These are phyloP conservation scores for Collariella sp. DNA, from an alignment of 495 filamentous ascomycete genomes.

Conservation along the genomic window DNA sequence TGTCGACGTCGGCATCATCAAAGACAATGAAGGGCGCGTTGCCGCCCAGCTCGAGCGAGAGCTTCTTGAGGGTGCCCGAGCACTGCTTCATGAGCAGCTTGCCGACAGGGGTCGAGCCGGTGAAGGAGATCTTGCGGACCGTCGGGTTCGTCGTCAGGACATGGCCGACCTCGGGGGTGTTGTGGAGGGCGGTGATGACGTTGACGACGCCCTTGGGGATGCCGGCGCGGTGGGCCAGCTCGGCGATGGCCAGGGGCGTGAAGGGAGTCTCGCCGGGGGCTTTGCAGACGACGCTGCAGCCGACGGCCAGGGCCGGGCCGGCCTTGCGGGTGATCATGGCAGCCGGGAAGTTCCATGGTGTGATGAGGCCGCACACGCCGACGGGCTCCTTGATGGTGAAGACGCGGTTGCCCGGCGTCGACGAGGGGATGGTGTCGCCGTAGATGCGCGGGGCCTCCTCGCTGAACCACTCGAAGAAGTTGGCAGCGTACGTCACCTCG, in stretches of 20 bases:
- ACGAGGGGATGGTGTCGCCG: constrained; percentile 68
- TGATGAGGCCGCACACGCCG: constrained; percentile 90
- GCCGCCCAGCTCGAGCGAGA: constrained; percentile 80
- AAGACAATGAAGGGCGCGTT: constrained; percentile 94
- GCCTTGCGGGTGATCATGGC: constrained; percentile 91
- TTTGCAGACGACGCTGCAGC: constrained; percentile 79
- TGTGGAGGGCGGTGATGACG: constrained; percentile 61
- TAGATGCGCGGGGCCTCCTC: constrained; percentile 67
- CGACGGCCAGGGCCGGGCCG: constrained; percentile 64
- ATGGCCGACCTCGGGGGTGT: constrained; percentile 66
- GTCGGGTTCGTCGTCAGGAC: constrained; percentile 60
- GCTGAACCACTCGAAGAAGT: constrained; percentile 76
- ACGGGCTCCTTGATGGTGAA: constrained; percentile 78
- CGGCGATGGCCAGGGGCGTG: constrained; percentile 71
- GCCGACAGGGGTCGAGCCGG: constrained; percentile 78
- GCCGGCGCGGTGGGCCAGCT: constrained; percentile 73
- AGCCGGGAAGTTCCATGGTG: constrained; percentile 92
- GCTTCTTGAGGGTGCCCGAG: constrained; percentile 72
- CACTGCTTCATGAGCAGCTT: constrained; percentile 82
- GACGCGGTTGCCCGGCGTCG: constrained; percentile 61
- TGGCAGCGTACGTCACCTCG: constrained; percentile 64
- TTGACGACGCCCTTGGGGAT: constrained; percentile 82
- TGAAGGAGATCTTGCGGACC: constrained; percentile 83
- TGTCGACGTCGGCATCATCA: constrained; percentile 76
- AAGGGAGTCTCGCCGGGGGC: constrained; percentile 80